Conservation (phyloP, 139 green algal genomes). For the Volvox africanus region DNA sequence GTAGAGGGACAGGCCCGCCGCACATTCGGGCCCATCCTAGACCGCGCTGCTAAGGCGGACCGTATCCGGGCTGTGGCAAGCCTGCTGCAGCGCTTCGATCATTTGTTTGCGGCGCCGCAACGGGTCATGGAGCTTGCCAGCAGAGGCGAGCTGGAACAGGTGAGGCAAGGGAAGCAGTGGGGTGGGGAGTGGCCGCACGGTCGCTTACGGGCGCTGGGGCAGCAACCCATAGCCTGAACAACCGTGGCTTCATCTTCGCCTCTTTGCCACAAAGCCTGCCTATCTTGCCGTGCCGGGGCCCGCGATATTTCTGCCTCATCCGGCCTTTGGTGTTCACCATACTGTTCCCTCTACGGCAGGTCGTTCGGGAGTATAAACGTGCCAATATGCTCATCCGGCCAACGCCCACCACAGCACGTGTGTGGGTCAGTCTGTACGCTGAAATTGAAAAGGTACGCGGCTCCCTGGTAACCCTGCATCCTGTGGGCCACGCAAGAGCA, state of each 20-base stretch:
- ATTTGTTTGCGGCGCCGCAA: conserved; percentile 73
- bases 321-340: not conserved
- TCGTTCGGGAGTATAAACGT: conserved; percentile 53
- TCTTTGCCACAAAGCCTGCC: too few relatives aligned
- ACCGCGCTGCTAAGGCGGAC: conserved; percentile 69
- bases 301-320: too few relatives aligned
- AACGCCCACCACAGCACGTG: conserved; percentile 12
- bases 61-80: conserved; percentile 69
- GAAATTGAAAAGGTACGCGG: conserved; percentile 59
- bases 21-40: conserved; percentile 71
- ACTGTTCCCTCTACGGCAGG: not conserved
- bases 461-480: not conserved
- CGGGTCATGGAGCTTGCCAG: conserved; percentile 60
- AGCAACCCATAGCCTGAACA: too few relatives aligned
- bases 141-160: conserved; percentile 43
- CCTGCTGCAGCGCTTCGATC: conserved; percentile 77
- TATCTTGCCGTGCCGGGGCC: too few relatives aligned
- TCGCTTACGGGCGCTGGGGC: too few relatives aligned
- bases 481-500: too few relatives aligned
- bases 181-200: too few relatives aligned
- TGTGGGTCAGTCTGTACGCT: conserved; percentile 59
- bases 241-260: too few relatives aligned
- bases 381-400: conserved; percentile 57
- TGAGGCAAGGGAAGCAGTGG: not conserved
- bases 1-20: conserved; percentile 53